These are phyloP conservation scores for Botrytis squamosa DNA, from an alignment of 2,329 filamentous ascomycete genomes.

Conservation along the genomic window DNA sequence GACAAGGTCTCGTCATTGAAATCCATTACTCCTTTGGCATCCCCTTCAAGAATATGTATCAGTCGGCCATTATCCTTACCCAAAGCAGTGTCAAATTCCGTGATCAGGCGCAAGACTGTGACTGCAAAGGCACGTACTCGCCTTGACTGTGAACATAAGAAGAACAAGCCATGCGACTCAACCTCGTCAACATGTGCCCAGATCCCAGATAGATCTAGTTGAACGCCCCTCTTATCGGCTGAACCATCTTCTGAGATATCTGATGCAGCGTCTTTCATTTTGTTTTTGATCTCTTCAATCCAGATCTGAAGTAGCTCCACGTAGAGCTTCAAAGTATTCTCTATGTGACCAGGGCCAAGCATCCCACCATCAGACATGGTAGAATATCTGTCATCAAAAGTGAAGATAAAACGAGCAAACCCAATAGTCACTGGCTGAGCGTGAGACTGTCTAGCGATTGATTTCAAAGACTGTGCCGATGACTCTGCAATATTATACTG, in stretches of 20 bases:
- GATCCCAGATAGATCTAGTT: slow-evolving; percentile 81
- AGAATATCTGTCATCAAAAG: slow-evolving; percentile 94
- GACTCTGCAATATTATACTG: slow-evolving; percentile 89
- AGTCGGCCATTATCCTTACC: slow-evolving; percentile 73
- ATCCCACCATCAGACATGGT: slow-evolving; percentile 98
- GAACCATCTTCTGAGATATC: slow-evolving; percentile 62
- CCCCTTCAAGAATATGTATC: slow-evolving; percentile 88
- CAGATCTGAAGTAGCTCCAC: slow-evolving; percentile 93
- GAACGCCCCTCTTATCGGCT: slow-evolving; percentile 69
- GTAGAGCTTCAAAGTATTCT: slow-evolving; percentile 88
- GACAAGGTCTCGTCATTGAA: slow-evolving; percentile 90
- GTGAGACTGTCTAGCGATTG: slow-evolving; percentile 88
- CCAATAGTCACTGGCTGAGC: slow-evolving; percentile 95
- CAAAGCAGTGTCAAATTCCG: slow-evolving; percentile 87
- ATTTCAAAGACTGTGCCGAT: slow-evolving; percentile 89
- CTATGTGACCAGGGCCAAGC: slow-evolving; percentile 90
- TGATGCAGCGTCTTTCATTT: slow-evolving; percentile 69
- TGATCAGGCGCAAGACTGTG: slow-evolving; percentile 86
- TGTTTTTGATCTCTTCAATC: slow-evolving; percentile 94
- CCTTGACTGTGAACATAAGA: slow-evolving; percentile 91
- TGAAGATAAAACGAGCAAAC: slow-evolving; percentile 97
- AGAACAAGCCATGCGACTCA: slow-evolving; percentile 95
- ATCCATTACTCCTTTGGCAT: slow-evolving; percentile 84
- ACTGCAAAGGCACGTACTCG: slow-evolving; percentile 88
- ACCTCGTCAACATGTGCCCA: slow-evolving; percentile 95